These are phyloP conservation scores for Fraxinus latifolia DNA, from an alignment of 305 asterid genomes.

Conservation along the genomic window DNA sequence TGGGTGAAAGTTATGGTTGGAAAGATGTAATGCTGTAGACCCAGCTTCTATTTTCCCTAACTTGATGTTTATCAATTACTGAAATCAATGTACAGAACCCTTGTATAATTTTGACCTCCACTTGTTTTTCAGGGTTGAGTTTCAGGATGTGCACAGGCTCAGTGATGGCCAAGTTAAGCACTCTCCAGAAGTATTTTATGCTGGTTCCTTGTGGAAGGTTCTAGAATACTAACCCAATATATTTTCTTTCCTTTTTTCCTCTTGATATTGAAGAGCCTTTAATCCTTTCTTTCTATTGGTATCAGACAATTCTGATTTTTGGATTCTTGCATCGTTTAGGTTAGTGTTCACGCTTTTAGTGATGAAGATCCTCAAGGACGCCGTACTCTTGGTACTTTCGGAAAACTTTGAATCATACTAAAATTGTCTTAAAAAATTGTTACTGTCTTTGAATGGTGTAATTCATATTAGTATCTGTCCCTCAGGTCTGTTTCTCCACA, in stretches of 20 bases:
- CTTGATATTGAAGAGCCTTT: slow-evolving; percentile 12
- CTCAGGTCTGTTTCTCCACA: slow-evolving; percentile 92
- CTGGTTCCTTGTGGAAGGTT: slow-evolving; percentile 99
- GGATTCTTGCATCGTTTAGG: slow-evolving; percentile 45
- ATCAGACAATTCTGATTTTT: slow-evolving; percentile 22
- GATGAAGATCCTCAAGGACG: slow-evolving; percentile 99
- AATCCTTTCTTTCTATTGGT: slow-evolving; percentile 15
- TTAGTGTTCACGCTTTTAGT: slow-evolving; percentile 92
- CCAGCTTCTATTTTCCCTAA: slow-evolving; percentile 1
- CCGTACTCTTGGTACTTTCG: slow-evolving; percentile 79
- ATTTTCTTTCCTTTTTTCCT: background rate
- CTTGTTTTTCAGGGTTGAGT: slow-evolving; percentile 71
- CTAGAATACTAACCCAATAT: slow-evolving; percentile 6
- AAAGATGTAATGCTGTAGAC: slow-evolving; percentile 1
- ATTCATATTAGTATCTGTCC: slow-evolving; percentile 20
- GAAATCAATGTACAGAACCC: slow-evolving; percentile 3
- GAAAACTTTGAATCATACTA: background rate
- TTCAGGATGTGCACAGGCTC: slow-evolving; percentile 86
- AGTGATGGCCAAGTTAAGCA: slow-evolving; percentile 93
- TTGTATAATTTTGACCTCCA: slow-evolving; percentile 21
- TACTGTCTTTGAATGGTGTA: slow-evolving; percentile 3
- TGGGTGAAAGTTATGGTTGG: background rate
- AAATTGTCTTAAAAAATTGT: slow-evolving; percentile 10
- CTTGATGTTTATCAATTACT: slow-evolving; percentile 12
- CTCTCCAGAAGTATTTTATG: slow-evolving; percentile 86